Conservation (phyloP, 192 early-diverging fungal species). For the Backusella liffmaniae region DNA sequence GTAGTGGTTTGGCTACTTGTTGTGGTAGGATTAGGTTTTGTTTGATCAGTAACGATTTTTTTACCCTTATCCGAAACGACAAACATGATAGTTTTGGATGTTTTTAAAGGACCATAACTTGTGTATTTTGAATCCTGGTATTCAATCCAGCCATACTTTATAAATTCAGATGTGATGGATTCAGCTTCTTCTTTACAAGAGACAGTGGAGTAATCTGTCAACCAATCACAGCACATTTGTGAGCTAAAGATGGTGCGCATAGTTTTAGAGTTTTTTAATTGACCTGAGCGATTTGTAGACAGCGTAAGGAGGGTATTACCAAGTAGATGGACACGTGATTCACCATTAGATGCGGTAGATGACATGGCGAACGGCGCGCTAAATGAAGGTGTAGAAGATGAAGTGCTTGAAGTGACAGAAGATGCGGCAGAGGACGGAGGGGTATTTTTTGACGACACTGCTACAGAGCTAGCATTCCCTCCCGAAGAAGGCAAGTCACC, state of each 20-base stretch:
- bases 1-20: background rate
- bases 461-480: conserved; percentile 5
- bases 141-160: conserved; percentile 44
- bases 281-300: background rate
- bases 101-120: background rate
- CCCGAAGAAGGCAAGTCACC: background rate
- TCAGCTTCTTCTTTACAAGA: conserved; percentile 49
- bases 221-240: conserved; percentile 43
- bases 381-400: conserved; percentile 9
- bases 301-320: conserved; percentile 4
- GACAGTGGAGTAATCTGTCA: conserved; percentile 49
- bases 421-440: background rate
- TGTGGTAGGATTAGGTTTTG: background rate
- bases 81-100: conserved; percentile 10
- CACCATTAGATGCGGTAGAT: background rate
- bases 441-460: background rate
- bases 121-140: conserved; percentile 15
- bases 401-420: conserved; percentile 4
- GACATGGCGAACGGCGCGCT: conserved; percentile 18
- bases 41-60: background rate
- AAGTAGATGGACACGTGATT: conserved; percentile 10
- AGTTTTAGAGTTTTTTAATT: background rate
- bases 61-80: conserved; percentile 18
- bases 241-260: conserved; percentile 18
- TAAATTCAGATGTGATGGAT: conserved; percentile 42